Evolutionary conservation across 2,329 filamentous ascomycete genomes (phyloP).

Genomic region (Lachnellula suecica): DNA sequence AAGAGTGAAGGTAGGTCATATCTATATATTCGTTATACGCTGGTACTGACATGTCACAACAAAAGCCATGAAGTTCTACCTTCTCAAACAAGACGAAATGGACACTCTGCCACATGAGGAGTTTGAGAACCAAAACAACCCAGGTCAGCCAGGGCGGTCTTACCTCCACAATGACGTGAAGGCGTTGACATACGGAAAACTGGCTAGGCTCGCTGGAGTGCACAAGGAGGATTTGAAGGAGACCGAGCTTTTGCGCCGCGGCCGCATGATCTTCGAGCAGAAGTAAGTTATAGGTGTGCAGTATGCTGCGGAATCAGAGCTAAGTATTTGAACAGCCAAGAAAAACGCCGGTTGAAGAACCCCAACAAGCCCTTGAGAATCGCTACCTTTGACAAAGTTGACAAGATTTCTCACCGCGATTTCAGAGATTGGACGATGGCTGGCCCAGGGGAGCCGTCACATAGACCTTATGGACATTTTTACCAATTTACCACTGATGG

Average conservation of each 20-base stretch:
- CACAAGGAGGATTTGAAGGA: not conserved
- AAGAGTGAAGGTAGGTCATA: too few relatives aligned
- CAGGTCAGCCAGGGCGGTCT: not conserved
- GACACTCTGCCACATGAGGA: not conserved
- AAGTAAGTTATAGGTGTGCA: not conserved
- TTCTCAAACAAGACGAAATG: not conserved
- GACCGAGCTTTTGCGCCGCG: not conserved
- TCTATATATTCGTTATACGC: too few relatives aligned
- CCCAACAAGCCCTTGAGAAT: not conserved
- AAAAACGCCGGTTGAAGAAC: not conserved
- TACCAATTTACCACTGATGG: too few relatives aligned
- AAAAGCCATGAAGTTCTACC: not conserved
- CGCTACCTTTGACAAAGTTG: too few relatives aligned
- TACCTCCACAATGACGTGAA: not conserved
- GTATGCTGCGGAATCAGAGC: not conserved
- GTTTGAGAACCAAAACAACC: not conserved
- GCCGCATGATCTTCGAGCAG: not conserved
- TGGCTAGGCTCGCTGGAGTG: not conserved
- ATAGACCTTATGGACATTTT: too few relatives aligned
- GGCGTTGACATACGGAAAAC: not conserved
- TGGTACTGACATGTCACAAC: too few relatives aligned
- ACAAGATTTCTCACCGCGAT: too few relatives aligned
- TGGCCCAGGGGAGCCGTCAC: too few relatives aligned
- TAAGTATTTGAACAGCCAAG: not conserved
- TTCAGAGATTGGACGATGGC: too few relatives aligned